Conservation (phyloP, 257 asterid genomes). For the Solanum phureja region DNA sequence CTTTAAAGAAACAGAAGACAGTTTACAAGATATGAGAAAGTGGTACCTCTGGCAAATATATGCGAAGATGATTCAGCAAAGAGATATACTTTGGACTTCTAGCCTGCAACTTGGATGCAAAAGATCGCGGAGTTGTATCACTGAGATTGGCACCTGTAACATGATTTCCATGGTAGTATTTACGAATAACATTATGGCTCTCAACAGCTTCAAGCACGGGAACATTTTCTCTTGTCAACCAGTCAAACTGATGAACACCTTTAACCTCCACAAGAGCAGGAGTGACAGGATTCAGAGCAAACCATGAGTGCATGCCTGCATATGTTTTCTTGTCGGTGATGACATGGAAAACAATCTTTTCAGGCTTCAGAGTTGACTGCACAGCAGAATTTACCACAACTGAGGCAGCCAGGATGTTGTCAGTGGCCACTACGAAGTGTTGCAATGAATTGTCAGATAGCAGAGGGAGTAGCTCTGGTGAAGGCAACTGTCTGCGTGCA, state of each 20-base stretch:
- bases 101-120: slow-evolving; percentile 92
- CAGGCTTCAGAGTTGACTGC: slow-evolving; percentile 67
- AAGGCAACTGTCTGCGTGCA: slow-evolving; percentile 92
- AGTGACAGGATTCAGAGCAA: slow-evolving; percentile 68
- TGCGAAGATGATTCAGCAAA: slow-evolving; percentile 92
- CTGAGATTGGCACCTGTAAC: slow-evolving; percentile 66
- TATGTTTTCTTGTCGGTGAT: slow-evolving; percentile 96
- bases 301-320: slow-evolving; percentile 99
- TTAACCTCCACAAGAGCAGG: slow-evolving; percentile 93
- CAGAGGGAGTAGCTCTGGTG: slow-evolving; percentile 87
- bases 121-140: slow-evolving; percentile 67
- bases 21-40: neutral
- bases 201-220: slow-evolving; percentile 98
- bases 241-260: slow-evolving; percentile 96
- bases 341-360: slow-evolving; percentile 87
- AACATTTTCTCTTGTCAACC: slow-evolving; percentile 93
- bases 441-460: slow-evolving; percentile 73
- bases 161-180: slow-evolving; percentile 93
- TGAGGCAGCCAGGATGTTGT: slow-evolving; percentile 93
- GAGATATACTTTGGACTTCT: slow-evolving; percentile 90
- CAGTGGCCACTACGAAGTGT: slow-evolving; percentile 88
- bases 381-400: slow-evolving; percentile 88
- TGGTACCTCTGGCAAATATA: slow-evolving; percentile 91
- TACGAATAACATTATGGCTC: slow-evolving; percentile 62
- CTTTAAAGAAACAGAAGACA: neutral